A percentile compares a stretch with the other conserved stretches of the same genome.
Conservation (phyloP, 495 filamentous ascomycete genomes). For the Trichoderma gamsii region DNA sequence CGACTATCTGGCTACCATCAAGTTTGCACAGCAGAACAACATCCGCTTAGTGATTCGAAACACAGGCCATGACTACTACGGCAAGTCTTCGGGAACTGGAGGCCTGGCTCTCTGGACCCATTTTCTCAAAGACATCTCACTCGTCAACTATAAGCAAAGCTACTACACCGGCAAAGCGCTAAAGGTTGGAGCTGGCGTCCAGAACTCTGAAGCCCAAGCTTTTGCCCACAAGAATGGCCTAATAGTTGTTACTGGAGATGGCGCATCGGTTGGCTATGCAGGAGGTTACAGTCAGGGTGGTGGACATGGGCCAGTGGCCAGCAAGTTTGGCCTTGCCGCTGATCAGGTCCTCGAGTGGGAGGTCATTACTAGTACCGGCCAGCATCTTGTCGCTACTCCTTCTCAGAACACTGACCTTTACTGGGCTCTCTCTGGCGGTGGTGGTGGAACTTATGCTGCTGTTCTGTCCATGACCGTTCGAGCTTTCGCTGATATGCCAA, state of each 20-base stretch:
- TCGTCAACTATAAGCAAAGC: conserved; percentile 34
- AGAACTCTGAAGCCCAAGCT: conserved; percentile 37
- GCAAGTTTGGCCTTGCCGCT: conserved; percentile 40
- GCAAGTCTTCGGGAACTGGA: conserved; percentile 53
- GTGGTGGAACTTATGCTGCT: conserved; percentile 46
- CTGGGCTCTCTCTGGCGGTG: conserved; percentile 53
- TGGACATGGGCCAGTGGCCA: conserved; percentile 45
- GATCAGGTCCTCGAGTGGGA: conserved; percentile 40
- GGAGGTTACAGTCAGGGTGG: conserved; percentile 56
- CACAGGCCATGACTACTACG: conserved; percentile 56
- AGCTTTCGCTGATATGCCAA: conserved; percentile 26
- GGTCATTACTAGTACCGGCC: conserved; percentile 45
- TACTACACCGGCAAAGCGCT: conserved; percentile 41
- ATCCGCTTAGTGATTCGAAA: conserved; percentile 60
- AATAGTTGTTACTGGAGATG: conserved; percentile 39
- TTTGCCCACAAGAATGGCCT: conserved; percentile 37
- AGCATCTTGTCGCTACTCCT: conserved; percentile 38
- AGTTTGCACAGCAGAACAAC: conserved; percentile 49
- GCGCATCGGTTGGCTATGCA: conserved; percentile 43
- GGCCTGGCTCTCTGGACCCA: conserved; percentile 61
- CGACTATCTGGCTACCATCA: conserved; percentile 46
- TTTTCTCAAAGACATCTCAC: conserved; percentile 46
- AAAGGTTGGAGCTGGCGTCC: conserved; percentile 45
- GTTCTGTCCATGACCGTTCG: conserved; percentile 38
- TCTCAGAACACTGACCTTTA: conserved; percentile 45